Evolutionary conservation across 768 basidiomycete genomes (phyloP).

Genomic region (Boletus pseudopeckii): DNA sequence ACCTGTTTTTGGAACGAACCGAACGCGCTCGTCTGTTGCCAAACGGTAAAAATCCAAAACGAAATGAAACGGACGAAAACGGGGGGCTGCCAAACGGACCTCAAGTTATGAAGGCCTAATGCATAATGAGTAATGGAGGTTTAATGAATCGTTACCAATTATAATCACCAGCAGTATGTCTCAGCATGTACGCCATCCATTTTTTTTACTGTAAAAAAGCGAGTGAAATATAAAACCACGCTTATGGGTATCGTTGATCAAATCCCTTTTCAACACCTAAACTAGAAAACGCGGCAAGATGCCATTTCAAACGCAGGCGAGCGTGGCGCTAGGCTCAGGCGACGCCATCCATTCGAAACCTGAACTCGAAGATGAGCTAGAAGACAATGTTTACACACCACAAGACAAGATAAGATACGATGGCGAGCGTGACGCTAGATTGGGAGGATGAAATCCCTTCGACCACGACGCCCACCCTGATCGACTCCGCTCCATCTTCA

Average conservation of each 20-base stretch:
- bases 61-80: too few relatives aligned
- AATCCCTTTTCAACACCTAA: conserved; percentile 6
- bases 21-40: too few relatives aligned
- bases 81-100: too few relatives aligned
- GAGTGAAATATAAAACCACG: background rate
- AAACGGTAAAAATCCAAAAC: too few relatives aligned
- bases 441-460: background rate
- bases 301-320: conserved; percentile 4
- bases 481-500: background rate
- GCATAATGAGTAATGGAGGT: too few relatives aligned
- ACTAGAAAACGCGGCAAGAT: conserved; percentile 21
- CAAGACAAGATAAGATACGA: too few relatives aligned
- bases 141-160: too few relatives aligned
- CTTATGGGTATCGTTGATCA: too few relatives aligned
- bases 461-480: background rate
- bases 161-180: too few relatives aligned
- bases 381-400: conserved; percentile 16
- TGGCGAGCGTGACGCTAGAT: background rate
- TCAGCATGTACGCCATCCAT: conserved; percentile 14
- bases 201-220: background rate
- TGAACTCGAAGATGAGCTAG: conserved; percentile 14
- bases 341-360: background rate
- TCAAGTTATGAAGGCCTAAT: too few relatives aligned
- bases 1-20: too few relatives aligned
- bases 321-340: background rate